phyloP scores from a whole-genome alignment of 192 early-diverging fungal genomes.

The Coemansia furcata region DNA sequence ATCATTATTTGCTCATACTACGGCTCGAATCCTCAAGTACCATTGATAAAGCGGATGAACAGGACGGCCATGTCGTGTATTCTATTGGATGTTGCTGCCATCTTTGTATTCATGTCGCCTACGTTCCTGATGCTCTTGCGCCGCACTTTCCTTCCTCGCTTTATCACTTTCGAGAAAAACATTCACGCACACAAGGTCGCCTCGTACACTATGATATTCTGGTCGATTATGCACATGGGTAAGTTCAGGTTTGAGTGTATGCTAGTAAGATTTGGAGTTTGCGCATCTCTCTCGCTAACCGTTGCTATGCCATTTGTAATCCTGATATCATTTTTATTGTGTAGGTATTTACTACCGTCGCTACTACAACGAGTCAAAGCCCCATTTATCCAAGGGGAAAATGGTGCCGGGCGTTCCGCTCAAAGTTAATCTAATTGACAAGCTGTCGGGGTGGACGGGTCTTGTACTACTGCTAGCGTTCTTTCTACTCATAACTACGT shows the following conservation, averaged over 20 bases:
- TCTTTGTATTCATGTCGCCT: constrained; percentile 82
- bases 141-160: constrained; percentile 56
- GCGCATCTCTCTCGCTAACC: not conserved
- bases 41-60: constrained; percentile 22
- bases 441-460: constrained; percentile 61
- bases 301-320: not conserved
- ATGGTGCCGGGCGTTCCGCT: constrained; percentile 18
- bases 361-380: constrained; percentile 20
- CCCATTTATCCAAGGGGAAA: constrained; percentile 11
- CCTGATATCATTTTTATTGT: not conserved
- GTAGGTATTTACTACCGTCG: constrained; percentile 32
- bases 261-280: not conserved
- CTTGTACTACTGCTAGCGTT: constrained; percentile 64
- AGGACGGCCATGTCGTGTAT: constrained; percentile 24
- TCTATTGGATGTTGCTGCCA: constrained; percentile 60
- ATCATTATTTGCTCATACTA: constrained; percentile 29
- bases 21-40: not conserved
- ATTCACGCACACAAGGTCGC: constrained; percentile 74
- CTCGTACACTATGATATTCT: constrained; percentile 66
- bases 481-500: constrained; percentile 58
- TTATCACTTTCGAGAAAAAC: constrained; percentile 70
- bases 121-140: constrained; percentile 61
- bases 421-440: constrained; percentile 17
- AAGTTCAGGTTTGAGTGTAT: not conserved
- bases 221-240: constrained; percentile 60